These are phyloP conservation scores for Ichthyophthirius multifiliis DNA, from an alignment of 169 alveolate species.

Conservation along the genomic window DNA sequence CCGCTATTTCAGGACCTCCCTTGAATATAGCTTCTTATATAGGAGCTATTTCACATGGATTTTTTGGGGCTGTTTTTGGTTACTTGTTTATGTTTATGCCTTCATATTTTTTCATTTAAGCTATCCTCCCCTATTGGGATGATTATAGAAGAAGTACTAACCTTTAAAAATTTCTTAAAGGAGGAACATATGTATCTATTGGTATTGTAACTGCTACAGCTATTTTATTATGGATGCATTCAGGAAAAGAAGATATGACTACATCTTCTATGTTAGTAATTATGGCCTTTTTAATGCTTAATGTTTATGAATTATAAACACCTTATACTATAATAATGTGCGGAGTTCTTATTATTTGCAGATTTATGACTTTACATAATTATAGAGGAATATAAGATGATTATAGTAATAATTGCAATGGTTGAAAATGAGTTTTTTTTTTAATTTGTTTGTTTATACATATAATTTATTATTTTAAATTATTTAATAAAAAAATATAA, in stretches of 20 bases:
- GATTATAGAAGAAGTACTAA: neutral
- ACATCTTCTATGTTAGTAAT: neutral
- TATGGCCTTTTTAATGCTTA: neutral
- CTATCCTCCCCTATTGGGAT: slow-evolving; percentile 17
- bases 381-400: slow-evolving; percentile 13
- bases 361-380: neutral
- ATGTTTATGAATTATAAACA: slow-evolving; percentile 1
- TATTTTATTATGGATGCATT: neutral
- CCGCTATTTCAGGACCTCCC: slow-evolving; percentile 7
- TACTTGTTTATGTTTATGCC: neutral
- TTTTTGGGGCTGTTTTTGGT: neutral
- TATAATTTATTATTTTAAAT: too few relatives aligned
- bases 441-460: too few relatives aligned
- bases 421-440: too few relatives aligned
- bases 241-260: slow-evolving; percentile 5
- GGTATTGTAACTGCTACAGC: neutral
- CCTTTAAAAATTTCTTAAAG: neutral
- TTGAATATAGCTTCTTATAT: slow-evolving; percentile 8
- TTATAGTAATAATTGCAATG: too few relatives aligned
- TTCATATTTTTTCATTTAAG: slow-evolving; percentile 1
- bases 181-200: neutral
- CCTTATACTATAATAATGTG: neutral
- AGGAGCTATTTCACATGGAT: slow-evolving; percentile 5
- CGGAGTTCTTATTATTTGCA: neutral
- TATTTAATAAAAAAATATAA: too few relatives aligned